Conservation (phyloP, 345 rosid genomes). For the Raphanus sativus region DNA sequence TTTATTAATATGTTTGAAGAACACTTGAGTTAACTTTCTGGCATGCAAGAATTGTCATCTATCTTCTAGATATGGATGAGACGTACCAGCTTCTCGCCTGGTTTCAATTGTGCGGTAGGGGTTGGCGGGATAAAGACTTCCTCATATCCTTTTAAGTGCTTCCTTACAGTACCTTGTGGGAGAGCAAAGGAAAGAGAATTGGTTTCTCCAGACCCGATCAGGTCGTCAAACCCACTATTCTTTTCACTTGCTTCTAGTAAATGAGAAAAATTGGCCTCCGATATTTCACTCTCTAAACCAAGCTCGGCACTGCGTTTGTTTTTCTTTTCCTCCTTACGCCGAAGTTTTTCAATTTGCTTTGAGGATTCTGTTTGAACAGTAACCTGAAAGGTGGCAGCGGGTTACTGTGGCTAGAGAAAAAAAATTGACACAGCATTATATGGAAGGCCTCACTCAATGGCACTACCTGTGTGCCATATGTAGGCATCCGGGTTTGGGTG, state of each 20-base stretch:
- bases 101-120: slow-evolving; percentile 86
- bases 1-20: neutral
- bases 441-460: slow-evolving; percentile 18
- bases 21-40: slow-evolving; percentile 18
- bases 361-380: slow-evolving; percentile 90
- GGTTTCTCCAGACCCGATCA: slow-evolving; percentile 69
- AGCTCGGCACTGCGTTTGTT: slow-evolving; percentile 71
- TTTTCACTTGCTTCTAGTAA: slow-evolving; percentile 89
- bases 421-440: slow-evolving; percentile 4
- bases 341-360: slow-evolving; percentile 87
- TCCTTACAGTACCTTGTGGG: slow-evolving; percentile 89
- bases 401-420: slow-evolving; percentile 13
- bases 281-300: slow-evolving; percentile 62
- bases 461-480: slow-evolving; percentile 92
- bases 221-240: slow-evolving; percentile 62
- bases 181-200: slow-evolving; percentile 64
- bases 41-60: slow-evolving; percentile 8
- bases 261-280: slow-evolving; percentile 75
- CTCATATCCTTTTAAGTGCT: slow-evolving; percentile 87
- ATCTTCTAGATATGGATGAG: slow-evolving; percentile 16
- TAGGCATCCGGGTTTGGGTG: slow-evolving; percentile 80
- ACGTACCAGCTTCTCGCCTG: slow-evolving; percentile 92
- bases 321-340: slow-evolving; percentile 95
- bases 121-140: slow-evolving; percentile 90
- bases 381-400: slow-evolving; percentile 53